Evolutionary conservation across 495 filamentous ascomycete genomes (phyloP).

Genomic region (Talaromyces proteolyticus): DNA sequence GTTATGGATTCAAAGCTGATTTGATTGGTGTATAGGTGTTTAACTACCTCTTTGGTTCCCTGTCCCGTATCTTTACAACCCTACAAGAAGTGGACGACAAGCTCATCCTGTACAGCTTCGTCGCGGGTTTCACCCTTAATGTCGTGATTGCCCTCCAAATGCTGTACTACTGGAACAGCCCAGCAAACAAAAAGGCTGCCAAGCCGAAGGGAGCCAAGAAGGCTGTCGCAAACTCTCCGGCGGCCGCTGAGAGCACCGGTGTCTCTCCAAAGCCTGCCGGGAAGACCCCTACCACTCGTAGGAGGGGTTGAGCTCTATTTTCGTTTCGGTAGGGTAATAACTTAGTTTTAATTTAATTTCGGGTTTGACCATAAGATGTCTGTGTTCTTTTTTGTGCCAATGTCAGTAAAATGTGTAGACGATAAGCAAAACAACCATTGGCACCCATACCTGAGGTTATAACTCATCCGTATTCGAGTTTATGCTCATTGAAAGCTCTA

Average conservation of each 20-base stretch:
- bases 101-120: constrained; percentile 87
- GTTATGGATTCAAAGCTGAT: background rate
- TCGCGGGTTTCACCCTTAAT: constrained; percentile 85
- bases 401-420: background rate
- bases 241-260: constrained; percentile 29
- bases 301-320: constrained; percentile 33
- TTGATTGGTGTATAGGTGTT: constrained; percentile 69
- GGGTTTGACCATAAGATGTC: background rate
- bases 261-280: constrained; percentile 23
- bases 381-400: too few relatives aligned
- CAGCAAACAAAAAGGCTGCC: constrained; percentile 30
- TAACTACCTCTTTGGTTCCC: constrained; percentile 89
- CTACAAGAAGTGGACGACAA: constrained; percentile 93
- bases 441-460: too few relatives aligned
- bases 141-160: constrained; percentile 82
- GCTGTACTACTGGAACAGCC: constrained; percentile 93
- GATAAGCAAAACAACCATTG: constrained; percentile 11
- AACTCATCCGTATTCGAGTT: too few relatives aligned
- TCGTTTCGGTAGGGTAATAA: background rate
- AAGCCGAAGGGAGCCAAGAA: constrained; percentile 37
- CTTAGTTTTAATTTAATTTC: constrained; percentile 6
- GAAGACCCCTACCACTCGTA: constrained; percentile 42
- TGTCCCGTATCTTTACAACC: constrained; percentile 94
- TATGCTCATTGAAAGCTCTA: too few relatives aligned
- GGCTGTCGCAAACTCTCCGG: constrained; percentile 11